A percentile compares a stretch with the other conserved stretches of the same genome.
phyloP scores from a whole-genome alignment of 1,284 basidiomycete genomes.

The Apiotrichum montevideense region DNA sequence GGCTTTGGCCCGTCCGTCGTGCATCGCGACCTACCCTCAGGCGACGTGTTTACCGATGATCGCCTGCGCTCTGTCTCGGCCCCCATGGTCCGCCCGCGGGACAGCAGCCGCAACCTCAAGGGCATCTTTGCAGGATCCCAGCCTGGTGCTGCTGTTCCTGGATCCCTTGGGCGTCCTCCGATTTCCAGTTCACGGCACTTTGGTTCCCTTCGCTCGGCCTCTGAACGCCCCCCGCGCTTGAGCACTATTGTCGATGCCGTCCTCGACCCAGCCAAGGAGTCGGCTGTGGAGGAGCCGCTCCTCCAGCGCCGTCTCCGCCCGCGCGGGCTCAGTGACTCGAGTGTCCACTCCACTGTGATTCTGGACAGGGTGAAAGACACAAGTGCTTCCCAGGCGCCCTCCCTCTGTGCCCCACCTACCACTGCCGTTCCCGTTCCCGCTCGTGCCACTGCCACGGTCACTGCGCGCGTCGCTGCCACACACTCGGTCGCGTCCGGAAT shows the following conservation, averaged over 20 bases:
- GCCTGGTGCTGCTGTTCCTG: slow-evolving; percentile 32
- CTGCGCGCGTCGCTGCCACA: background rate
- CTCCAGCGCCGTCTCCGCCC: slow-evolving; percentile 65
- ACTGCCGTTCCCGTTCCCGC: background rate
- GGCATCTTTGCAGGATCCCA: slow-evolving; percentile 78
- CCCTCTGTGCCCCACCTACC: background rate
- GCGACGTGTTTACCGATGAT: slow-evolving; percentile 2
- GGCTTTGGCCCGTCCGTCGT: slow-evolving; percentile 74
- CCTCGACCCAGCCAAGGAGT: slow-evolving; percentile 55
- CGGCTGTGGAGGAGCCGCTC: slow-evolving; percentile 36
- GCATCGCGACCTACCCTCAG: slow-evolving; percentile 50
- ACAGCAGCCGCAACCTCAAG: slow-evolving; percentile 44
- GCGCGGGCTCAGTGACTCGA: slow-evolving; percentile 80
- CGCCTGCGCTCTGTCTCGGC: slow-evolving; percentile 1
- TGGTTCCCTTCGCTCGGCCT: slow-evolving; percentile 11
- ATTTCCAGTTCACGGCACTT: slow-evolving; percentile 34
- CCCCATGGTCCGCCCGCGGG: slow-evolving; percentile 16
- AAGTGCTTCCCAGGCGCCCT: background rate
- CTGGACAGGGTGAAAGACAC: background rate
- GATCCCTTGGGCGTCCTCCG: slow-evolving; percentile 38
- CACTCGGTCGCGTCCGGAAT: background rate
- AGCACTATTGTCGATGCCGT: slow-evolving; percentile 70
- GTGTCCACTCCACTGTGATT: slow-evolving; percentile 75
- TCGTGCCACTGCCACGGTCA: background rate
- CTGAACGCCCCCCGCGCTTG: slow-evolving; percentile 36